A percentile compares a stretch with the other conserved stretches of the same genome.
Conservation (phyloP, 75 land plant species). For the Azolla pinnata region DNA sequence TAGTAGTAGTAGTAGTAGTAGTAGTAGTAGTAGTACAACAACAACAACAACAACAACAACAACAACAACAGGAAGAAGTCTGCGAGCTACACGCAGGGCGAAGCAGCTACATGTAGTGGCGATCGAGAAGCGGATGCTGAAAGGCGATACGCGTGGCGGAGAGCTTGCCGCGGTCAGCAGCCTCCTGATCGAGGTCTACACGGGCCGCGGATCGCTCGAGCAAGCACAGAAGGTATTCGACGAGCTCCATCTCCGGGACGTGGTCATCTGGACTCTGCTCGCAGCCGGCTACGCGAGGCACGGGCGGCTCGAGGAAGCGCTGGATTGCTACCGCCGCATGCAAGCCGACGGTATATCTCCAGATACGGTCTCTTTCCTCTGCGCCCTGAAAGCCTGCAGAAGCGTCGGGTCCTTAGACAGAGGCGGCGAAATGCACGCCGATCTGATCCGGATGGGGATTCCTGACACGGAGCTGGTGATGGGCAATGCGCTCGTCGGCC, state of each 20-base stretch:
- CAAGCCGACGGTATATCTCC: background rate
- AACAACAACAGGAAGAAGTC: too few relatives aligned
- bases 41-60: too few relatives aligned
- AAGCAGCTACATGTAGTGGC: too few relatives aligned
- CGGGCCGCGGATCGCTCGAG: slow-evolving; percentile 8
- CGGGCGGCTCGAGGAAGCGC: slow-evolving; percentile 6
- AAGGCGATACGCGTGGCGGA: background rate
- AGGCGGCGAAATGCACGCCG: slow-evolving; percentile 1
- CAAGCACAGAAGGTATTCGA: slow-evolving; percentile 18
- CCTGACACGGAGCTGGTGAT: background rate
- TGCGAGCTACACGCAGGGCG: too few relatives aligned
- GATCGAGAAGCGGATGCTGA: too few relatives aligned
- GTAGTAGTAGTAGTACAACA: too few relatives aligned
- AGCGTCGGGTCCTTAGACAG: slow-evolving; percentile 1
- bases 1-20: too few relatives aligned
- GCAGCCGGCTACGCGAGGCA: slow-evolving; percentile 10
- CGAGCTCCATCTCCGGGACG: slow-evolving; percentile 5
- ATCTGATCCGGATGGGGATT: background rate
- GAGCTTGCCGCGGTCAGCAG: background rate
- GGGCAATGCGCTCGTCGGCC: slow-evolving; percentile 4
- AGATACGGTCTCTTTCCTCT: background rate
- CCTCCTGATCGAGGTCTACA: slow-evolving; percentile 15
- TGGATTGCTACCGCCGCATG: slow-evolving; percentile 9
- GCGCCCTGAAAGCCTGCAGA: slow-evolving; percentile 5
- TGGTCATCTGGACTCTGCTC: slow-evolving; percentile 12